Base-by-base conservation (phyloP, 331 rosid genomes). In the Phaseolus coccineus region DNA sequence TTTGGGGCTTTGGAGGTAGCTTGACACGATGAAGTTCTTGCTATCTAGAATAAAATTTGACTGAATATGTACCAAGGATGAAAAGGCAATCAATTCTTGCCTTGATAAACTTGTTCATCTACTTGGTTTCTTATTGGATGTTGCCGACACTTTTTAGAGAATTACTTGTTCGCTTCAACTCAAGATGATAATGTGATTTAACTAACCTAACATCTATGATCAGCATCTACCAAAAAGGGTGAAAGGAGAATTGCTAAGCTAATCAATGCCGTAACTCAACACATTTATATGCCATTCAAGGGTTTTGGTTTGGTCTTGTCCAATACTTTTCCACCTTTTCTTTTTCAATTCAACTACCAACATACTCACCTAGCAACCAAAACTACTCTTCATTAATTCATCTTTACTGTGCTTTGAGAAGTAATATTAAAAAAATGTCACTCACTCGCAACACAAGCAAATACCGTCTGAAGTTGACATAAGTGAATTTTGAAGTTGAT, bases 51-150 rank as follows among this genome's bases (percentile, higher is more conserved):
- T 13, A 37, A 24, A 65, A 65, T 65, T 65, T 40, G 74, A 77
- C 57, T 47, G 72, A 77, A 78, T 83, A 66, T 78, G 66, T 78
- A 71, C 79, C 44, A 73, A 24, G 47, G 51, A 69, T 44, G 13
- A 52, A 77, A 48, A 78, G 67, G 11, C 33, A 72, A 66, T 57
- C 31, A 63, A 65, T 71, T 46, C 79, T 71, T 72, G 65, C 71
- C 76, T 82, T 77, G 44, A 15, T 64, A 44, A 77, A 55, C 80
- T 71, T 64, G 76, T 65, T 14, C 51, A 28, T 64, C 83, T 56
- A 42, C 56, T 56, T 71, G 53, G 4, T 70, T 73, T 73, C 59
- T 56, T 14, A 47, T 66, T 25, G 73, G 68, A 52, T 48, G 9
- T 65, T 5, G 33, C 63, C 79, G 16, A 13, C 53, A 44, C 51